phyloP scores from a whole-genome alignment of 352 stramenopile genomes.

The Globisporangium nagaii region DNA sequence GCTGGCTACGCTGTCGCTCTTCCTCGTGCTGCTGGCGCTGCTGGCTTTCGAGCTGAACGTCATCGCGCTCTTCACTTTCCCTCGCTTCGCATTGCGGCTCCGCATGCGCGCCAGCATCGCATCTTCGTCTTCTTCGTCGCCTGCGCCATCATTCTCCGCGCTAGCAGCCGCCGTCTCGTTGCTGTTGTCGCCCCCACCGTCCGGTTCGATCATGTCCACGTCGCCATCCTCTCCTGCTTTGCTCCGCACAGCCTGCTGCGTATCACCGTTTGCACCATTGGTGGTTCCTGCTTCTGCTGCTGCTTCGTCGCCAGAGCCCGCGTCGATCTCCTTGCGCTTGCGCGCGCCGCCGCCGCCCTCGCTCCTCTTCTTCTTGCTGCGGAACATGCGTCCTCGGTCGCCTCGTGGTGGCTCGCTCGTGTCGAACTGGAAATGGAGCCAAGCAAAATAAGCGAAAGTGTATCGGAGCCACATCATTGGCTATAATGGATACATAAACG shows the following conservation, averaged over 20 bases:
- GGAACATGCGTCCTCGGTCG: slow-evolving; percentile 19
- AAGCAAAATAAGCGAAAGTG: not conserved
- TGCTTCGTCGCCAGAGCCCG: slow-evolving; percentile 11
- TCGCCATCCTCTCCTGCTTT: not conserved
- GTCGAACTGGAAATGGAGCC: not conserved
- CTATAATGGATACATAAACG: not conserved
- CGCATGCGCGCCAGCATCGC: slow-evolving; percentile 3
- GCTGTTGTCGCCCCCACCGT: not conserved
- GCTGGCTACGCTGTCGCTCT: too few relatives aligned
- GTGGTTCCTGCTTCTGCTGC: not conserved
- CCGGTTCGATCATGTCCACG: not conserved
- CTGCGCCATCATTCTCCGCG: not conserved
- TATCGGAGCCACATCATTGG: not conserved
- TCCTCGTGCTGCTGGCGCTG: slow-evolving; percentile 28
- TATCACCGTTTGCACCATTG: not conserved
- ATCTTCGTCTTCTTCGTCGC: not conserved
- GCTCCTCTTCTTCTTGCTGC: slow-evolving; percentile 27
- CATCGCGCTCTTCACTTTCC: not conserved
- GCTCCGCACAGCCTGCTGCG: not conserved
- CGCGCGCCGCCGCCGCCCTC: slow-evolving; percentile 2
- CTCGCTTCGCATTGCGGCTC: not conserved
- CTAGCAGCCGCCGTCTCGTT: not conserved
- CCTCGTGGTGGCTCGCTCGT: not conserved
- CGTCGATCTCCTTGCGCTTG: slow-evolving; percentile 26
- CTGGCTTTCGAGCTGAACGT: not conserved